These are phyloP conservation scores for Globisporangium rhizosaccharum DNA, from an alignment of 352 stramenopile genomes.

Conservation along the genomic window DNA sequence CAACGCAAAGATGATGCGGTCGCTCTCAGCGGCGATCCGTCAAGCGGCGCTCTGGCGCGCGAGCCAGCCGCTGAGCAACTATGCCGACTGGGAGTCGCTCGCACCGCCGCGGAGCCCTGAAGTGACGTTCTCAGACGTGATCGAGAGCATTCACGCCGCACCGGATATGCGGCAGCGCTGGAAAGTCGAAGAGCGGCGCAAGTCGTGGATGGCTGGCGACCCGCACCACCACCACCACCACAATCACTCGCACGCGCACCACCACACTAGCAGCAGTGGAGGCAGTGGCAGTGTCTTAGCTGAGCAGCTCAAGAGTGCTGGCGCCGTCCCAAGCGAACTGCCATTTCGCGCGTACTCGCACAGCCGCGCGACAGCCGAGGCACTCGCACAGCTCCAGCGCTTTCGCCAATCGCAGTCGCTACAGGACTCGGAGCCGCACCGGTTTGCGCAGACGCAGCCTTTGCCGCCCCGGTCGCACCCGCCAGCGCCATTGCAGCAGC, in stretches of 20 bases:
- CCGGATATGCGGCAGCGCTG: conserved; percentile 43
- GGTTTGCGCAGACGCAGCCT: conserved; percentile 23
- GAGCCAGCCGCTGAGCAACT: conserved; percentile 63
- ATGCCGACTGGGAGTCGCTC: conserved; percentile 64
- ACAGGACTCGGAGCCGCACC: conserved; percentile 4
- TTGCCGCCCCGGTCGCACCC: conserved; percentile 15
- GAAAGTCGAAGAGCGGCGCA: conserved; percentile 55
- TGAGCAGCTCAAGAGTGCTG: conserved; percentile 5
- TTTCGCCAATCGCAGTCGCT: conserved; percentile 8
- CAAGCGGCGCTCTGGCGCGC: conserved; percentile 75
- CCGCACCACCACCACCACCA: conserved; percentile 11
- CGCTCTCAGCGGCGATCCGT: conserved; percentile 68
- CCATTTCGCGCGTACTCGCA: conserved; percentile 30
- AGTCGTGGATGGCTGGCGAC: conserved; percentile 73
- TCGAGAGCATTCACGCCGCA: conserved; percentile 46
- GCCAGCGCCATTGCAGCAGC: not conserved
- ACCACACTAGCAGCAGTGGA: not conserved
- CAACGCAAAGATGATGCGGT: conserved; percentile 67
- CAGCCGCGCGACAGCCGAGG: conserved; percentile 18
- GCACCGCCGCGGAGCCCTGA: conserved; percentile 47
- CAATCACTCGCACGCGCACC: conserved; percentile 10
- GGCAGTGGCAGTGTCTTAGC: not conserved
- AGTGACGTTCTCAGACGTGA: conserved; percentile 72
- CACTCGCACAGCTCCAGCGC: conserved; percentile 11
- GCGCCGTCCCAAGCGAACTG: conserved; percentile 12